Evolutionary conservation across 2,329 filamentous ascomycete genomes (phyloP).

Genomic region (Eurotiales sp.): DNA sequence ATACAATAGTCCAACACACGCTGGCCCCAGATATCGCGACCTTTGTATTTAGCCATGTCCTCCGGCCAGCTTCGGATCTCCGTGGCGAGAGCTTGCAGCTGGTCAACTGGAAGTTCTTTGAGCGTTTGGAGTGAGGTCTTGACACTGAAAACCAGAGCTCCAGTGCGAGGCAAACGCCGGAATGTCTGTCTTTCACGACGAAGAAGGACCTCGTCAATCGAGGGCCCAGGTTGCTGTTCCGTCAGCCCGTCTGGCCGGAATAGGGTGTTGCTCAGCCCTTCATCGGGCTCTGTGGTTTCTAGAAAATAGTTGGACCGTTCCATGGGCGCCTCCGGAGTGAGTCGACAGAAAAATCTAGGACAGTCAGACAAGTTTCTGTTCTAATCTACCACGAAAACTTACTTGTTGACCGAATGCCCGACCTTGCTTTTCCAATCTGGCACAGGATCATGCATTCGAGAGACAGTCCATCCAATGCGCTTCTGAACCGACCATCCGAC

Average conservation of each 20-base stretch:
- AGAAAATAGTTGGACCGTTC: conserved; percentile 50
- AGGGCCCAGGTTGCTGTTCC: conserved; percentile 34
- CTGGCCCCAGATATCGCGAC: conserved; percentile 41
- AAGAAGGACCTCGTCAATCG: conserved; percentile 42
- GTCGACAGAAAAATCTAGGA: conserved; percentile 44
- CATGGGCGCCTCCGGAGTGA: conserved; percentile 43
- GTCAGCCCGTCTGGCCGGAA: conserved; percentile 42
- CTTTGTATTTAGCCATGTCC: conserved; percentile 44
- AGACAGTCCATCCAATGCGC: conserved; percentile 49
- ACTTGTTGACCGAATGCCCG: conserved; percentile 42
- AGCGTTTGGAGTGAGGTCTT: conserved; percentile 45
- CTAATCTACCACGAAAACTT: conserved; percentile 12
- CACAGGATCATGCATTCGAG: conserved; percentile 45
- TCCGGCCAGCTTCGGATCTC: conserved; percentile 46
- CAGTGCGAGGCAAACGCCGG: conserved; percentile 40
- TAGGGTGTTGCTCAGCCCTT: conserved; percentile 40
- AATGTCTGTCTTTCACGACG: conserved; percentile 51
- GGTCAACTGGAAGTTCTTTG: conserved; percentile 37
- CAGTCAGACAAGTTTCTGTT: background rate
- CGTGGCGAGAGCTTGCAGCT: conserved; percentile 40
- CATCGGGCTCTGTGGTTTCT: conserved; percentile 40
- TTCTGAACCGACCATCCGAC: conserved; percentile 50
- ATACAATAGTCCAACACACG: conserved; percentile 36
- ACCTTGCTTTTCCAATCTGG: conserved; percentile 49
- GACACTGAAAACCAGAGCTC: conserved; percentile 49